These are phyloP conservation scores for Magnolia changhungtana DNA, from an alignment of 164 flowering plant genomes.

Conservation along the genomic window DNA sequence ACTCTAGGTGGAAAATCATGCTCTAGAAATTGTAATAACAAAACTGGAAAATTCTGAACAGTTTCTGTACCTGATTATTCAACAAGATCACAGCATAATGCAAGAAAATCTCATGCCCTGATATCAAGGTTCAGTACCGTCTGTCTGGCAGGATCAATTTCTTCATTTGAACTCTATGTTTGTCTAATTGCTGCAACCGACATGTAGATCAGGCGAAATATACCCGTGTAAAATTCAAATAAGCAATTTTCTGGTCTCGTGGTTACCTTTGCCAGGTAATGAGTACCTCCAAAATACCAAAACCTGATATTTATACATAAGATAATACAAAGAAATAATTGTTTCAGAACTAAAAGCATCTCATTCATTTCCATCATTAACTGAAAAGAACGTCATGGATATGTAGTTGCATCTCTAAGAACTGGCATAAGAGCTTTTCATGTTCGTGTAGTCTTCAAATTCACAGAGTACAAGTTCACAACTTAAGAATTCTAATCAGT, in stretches of 20 bases:
- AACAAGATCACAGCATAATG: not conserved
- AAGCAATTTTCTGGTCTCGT: too few species aligned
- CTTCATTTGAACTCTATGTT: not conserved
- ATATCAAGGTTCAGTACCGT: not conserved
- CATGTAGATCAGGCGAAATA: not conserved
- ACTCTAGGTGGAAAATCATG: not conserved
- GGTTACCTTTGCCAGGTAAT: not conserved
- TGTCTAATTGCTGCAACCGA: not conserved
- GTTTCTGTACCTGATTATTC: not conserved
- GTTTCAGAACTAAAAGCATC: too few species aligned
- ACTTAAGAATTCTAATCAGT: not conserved
- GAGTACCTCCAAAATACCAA: not conserved
- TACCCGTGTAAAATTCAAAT: too few species aligned
- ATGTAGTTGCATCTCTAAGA: not conserved
- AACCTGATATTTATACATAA: not conserved
- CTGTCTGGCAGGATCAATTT: not conserved
- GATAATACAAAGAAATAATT: too few species aligned
- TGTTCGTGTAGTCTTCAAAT: not conserved
- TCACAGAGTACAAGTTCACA: not conserved
- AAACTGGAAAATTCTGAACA: not conserved
- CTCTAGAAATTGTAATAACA: not conserved
- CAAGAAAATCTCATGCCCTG: not conserved
- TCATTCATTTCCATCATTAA: not conserved
- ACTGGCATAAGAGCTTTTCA: not conserved
- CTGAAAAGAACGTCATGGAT: not conserved